Conservation (phyloP, 371 early-diverging fungal species). For the Apophysomyces trapeziformis region DNA sequence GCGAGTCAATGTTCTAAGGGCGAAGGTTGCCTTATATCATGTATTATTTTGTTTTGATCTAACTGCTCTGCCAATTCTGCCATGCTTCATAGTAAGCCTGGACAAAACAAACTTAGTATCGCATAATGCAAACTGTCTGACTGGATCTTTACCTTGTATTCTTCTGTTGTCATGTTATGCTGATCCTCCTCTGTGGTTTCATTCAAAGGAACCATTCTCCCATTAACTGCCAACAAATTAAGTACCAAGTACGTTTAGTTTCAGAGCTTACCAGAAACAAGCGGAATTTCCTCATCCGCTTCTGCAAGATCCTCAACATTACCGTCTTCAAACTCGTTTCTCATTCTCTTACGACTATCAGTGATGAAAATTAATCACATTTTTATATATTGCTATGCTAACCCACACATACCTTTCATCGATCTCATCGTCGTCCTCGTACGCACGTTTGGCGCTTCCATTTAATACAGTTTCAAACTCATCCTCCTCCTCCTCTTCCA, state of each 20-base stretch:
- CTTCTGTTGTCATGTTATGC: slow-evolving; percentile 61
- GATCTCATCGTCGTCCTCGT: slow-evolving; percentile 31
- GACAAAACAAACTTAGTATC: slow-evolving; percentile 2
- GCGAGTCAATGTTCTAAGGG: not conserved
- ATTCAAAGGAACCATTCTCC: slow-evolving; percentile 55
- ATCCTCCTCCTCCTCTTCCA: slow-evolving; percentile 37
- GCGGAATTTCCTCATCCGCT: slow-evolving; percentile 43
- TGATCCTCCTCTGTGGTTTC: slow-evolving; percentile 65
- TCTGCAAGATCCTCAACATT: slow-evolving; percentile 37
- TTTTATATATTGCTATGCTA: slow-evolving; percentile 12
- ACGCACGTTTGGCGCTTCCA: slow-evolving; percentile 20
- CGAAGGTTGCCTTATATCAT: not conserved
- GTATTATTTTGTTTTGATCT: slow-evolving; percentile 1
- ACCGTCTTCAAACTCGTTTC: slow-evolving; percentile 18
- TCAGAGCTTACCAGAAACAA: slow-evolving; percentile 44
- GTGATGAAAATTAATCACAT: slow-evolving; percentile 17
- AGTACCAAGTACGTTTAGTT: not conserved
- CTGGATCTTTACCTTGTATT: slow-evolving; percentile 47
- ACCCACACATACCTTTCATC: slow-evolving; percentile 30
- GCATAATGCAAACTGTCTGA: not conserved
- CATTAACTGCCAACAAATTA: slow-evolving; percentile 35
- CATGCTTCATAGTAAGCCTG: slow-evolving; percentile 58
- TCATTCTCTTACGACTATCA: slow-evolving; percentile 10
- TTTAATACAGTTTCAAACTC: slow-evolving; percentile 30
- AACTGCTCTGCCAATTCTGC: slow-evolving; percentile 48